Evolutionary conservation across 495 filamentous ascomycete species (phyloP).

Genomic region (Penicillium chermesinum): DNA sequence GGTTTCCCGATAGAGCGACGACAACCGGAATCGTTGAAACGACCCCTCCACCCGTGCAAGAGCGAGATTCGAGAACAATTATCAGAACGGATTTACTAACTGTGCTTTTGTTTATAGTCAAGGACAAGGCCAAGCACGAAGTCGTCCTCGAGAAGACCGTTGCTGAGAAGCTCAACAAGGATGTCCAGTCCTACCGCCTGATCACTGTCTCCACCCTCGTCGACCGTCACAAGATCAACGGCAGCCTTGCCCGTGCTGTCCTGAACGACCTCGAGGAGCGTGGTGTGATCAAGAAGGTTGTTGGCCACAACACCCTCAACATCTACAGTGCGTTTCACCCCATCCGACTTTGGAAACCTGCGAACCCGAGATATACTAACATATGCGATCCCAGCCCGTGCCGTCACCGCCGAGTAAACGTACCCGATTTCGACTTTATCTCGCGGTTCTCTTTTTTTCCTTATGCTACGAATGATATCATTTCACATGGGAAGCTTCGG

Average conservation of each 20-base stretch:
- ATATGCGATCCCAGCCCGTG: constrained; percentile 34
- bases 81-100: constrained; percentile 23
- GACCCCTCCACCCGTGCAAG: constrained; percentile 1
- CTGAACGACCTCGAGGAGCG: constrained; percentile 94
- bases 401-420: constrained; percentile 49
- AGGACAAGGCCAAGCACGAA: constrained; percentile 99
- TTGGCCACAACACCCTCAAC: constrained; percentile 91
- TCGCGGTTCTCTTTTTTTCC: constrained; percentile 37
- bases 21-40: constrained; percentile 16
- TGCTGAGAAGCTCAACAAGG: constrained; percentile 76
- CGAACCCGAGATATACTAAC: constrained; percentile 14
- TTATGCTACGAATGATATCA: constrained; percentile 45
- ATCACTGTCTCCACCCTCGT: constrained; percentile 98
- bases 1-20: constrained; percentile 15
- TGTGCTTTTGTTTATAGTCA: constrained; percentile 59
- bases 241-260: constrained; percentile 84
- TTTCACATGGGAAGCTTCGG: constrained; percentile 37
- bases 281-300: constrained; percentile 97
- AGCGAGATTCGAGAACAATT: not conserved
- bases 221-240: constrained; percentile 99
- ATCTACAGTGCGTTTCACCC: constrained; percentile 75
- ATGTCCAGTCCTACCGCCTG: constrained; percentile 99
- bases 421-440: constrained; percentile 31
- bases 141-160: constrained; percentile 68
- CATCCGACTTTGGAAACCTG: not conserved